Conservation (phyloP, 179 eudicot species). For the Amaranthus tricolor region DNA sequence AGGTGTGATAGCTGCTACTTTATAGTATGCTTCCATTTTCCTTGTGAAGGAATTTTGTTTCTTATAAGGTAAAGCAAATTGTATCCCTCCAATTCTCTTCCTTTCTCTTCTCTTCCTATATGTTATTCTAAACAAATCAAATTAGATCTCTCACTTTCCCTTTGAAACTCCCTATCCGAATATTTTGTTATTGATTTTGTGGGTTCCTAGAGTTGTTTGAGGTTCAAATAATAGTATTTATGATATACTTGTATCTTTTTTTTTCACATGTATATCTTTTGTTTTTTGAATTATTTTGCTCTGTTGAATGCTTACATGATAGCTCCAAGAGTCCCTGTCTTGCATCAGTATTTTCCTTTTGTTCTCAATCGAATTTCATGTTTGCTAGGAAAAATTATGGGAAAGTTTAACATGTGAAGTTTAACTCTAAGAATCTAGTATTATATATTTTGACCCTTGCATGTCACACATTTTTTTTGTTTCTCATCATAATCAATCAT, state of each 20-base stretch:
- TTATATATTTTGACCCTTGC: too few relatives aligned
- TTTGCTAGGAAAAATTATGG: neutral
- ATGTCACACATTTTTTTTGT: too few relatives aligned
- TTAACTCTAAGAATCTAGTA: neutral
- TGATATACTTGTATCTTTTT: neutral
- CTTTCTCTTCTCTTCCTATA: too few relatives aligned
- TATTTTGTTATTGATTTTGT: neutral
- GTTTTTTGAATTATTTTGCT: too few relatives aligned
- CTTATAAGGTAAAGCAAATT: too few relatives aligned
- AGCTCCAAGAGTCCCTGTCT: neutral
- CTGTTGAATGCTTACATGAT: conserved; percentile 2
- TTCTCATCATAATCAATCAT: neutral
- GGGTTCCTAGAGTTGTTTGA: conserved; percentile 15
- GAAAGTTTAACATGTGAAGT: neutral
- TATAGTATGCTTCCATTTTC: too few relatives aligned
- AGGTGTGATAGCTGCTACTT: too few relatives aligned
- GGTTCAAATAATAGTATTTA: neutral
- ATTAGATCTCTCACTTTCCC: too few relatives aligned
- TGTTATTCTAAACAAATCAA: too few relatives aligned
- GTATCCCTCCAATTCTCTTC: too few relatives aligned
- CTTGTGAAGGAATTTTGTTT: too few relatives aligned
- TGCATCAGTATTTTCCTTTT: neutral
- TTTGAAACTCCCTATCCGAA: too few relatives aligned
- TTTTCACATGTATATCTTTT: neutral
- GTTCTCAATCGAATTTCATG: neutral